Conservation (phyloP, 176 grass and related monocot genomes). For the Musa schizocarpa region DNA sequence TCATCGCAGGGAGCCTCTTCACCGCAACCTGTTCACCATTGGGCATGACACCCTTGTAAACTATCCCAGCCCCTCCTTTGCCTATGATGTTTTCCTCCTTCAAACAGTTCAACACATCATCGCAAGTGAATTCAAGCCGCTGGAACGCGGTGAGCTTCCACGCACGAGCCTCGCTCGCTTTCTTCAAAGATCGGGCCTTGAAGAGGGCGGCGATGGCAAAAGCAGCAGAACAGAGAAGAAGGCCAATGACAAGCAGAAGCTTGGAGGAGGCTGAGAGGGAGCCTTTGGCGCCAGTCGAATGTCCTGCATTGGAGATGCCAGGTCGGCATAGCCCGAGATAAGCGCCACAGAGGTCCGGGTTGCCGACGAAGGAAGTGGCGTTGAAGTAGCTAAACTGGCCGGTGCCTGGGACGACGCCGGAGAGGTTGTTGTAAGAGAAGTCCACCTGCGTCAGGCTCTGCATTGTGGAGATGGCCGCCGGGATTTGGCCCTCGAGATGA, state of each 20-base stretch:
- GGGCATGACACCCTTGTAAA: slow-evolving; percentile 93
- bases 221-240: slow-evolving; percentile 62
- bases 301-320: slow-evolving; percentile 10
- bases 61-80: slow-evolving; percentile 91
- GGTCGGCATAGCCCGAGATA: slow-evolving; percentile 54
- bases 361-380: slow-evolving; percentile 75
- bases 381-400: slow-evolving; percentile 99
- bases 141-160: slow-evolving; percentile 90
- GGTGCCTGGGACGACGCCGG: slow-evolving; percentile 47
- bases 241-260: slow-evolving; percentile 64
- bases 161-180: slow-evolving; percentile 53
- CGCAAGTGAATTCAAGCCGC: slow-evolving; percentile 68
- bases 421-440: slow-evolving; percentile 66
- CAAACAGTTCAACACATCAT: slow-evolving; percentile 69
- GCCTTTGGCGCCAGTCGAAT: slow-evolving; percentile 16
- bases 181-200: slow-evolving; percentile 86
- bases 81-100: slow-evolving; percentile 98
- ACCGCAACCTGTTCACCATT: slow-evolving; percentile 81
- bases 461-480: slow-evolving; percentile 6
- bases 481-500: slow-evolving; percentile 32
- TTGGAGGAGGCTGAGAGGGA: slow-evolving; percentile 63
- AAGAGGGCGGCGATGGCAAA: slow-evolving; percentile 62
- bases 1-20: slow-evolving; percentile 74
- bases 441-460: slow-evolving; percentile 31
- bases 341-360: slow-evolving; percentile 55